A percentile compares a stretch with the other conserved stretches of the same genome.
Conservation (phyloP, 257 asterid species). For the Anisodus acutangulus region DNA sequence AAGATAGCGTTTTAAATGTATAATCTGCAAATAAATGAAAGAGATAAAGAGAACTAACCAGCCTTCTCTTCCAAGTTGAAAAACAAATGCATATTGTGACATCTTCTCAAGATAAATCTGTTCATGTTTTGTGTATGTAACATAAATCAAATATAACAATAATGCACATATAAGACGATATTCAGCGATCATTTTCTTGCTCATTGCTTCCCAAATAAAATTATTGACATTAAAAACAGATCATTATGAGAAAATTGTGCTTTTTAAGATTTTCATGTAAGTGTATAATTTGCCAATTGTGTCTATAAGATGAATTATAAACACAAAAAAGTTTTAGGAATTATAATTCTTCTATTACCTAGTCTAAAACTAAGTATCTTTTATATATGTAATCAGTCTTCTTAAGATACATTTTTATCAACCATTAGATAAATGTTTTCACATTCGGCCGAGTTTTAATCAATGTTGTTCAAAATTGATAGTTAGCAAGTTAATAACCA, state of each 20-base stretch:
- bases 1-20: neutral
- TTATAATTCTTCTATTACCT: too few relatives aligned
- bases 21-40: neutral
- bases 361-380: too few relatives aligned
- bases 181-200: neutral
- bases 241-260: neutral
- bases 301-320: neutral
- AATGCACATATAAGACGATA: neutral
- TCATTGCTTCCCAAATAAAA: neutral
- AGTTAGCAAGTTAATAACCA: neutral
- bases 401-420: too few relatives aligned
- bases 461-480: too few relatives aligned
- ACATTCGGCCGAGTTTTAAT: too few relatives aligned
- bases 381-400: too few relatives aligned
- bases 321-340: too few relatives aligned
- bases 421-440: too few relatives aligned
- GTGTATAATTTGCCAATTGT: neutral
- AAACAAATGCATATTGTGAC: neutral
- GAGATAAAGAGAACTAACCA: neutral
- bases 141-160: neutral
- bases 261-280: neutral
- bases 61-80: neutral
- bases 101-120: neutral
- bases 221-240: neutral
- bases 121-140: neutral